Base-by-base conservation (phyloP, 176 grass and related monocot species). In the Elaeis guineensis region DNA sequence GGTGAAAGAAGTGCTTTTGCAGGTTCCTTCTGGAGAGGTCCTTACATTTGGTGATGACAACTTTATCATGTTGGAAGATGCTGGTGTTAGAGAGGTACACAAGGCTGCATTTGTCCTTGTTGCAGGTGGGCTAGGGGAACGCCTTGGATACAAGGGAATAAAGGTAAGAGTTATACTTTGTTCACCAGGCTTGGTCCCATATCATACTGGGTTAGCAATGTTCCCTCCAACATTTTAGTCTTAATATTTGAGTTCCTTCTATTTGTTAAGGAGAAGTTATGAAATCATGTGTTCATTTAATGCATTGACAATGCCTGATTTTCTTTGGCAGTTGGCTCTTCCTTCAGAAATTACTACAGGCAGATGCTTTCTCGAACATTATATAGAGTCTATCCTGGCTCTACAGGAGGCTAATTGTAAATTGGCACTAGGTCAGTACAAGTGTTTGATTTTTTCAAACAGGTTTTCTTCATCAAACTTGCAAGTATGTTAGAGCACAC, bases 71-170 rank as follows among this genome's bases (percentile, higher is more conserved):
- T 35, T 98, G 32, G 93, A 98, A 91, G 81, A 68, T 59, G 56
- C 76, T 83, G 93, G 93, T 5, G 66, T 92, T 60, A 92, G 80
- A 83, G 87, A 92, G 85, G 87, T 76, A 39, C 32, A 73, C 3
- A 75, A 86, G 29, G 84, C 87, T 59, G 77, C 77, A 67, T 98
- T 98, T 92, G 93, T 92, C 78, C 93, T 98, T 73, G 93, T 98
- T n/a, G 93, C 93, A 39, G 93, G 93, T 28, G 87, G 93, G 4
- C 93, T 98, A 64, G 93, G 93, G 32, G 93, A 98, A 78, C 79
- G 86, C 50, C 92, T 96, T 60, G 92, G 92, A 23, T 97, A 97
- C 66, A 91, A 97, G 63, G 92, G 92, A 76, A 97, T 97, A 67
- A 97, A 97, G 87, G 92, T 97, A 62, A 63, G 59, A 23, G 16